Evolutionary conservation across 2,329 filamentous ascomycete genomes (phyloP), one percentile per base, ranked within the genome.

Genomic region (Drechslerella stenobrocha): DNA sequence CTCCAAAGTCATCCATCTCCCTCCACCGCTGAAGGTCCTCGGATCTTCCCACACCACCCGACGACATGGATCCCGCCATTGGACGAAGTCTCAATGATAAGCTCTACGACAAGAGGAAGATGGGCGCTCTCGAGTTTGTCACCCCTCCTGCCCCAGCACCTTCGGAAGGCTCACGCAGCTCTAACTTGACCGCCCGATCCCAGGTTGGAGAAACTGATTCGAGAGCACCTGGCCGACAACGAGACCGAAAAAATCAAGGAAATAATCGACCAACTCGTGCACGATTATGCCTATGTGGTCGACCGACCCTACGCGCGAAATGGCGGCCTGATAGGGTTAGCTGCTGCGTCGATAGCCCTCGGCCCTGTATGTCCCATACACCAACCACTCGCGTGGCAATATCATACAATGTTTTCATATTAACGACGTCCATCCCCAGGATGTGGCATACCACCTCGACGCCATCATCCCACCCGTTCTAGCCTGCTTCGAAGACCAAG

Each of bases 91-190:
- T 98, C 76, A 95, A 95, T 76, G 93, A 98, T 79, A 98, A 96
- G 83, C 87, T 97, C 75, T 98, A 98, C 77, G 93, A 98, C 76
- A 96, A 95, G 81, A 85, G 95, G 76, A 98, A 98, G 78, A 87
- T 90, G 75, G 93, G 93, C 71, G 93, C 95, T 73, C 84, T 98
- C 61, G 93, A 98, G 90, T 96, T 85, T 74, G 87, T 80, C 50
- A 52, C 66, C 50, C 63, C 34, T 20, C 37, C 47, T 35, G 23
- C 45, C 35, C 11, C 13, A 37, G 13, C 42, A 20, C 28, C 7
- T 40, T 35, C 30, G 15, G 20, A 24, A 24, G 23, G 20, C 32
- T 30, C 18, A 46, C 8, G 34, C 18, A 18, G 32, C 3, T 23
- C 51, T 60, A 32, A 48, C 32, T 44, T 48, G 24, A 47, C 45